Conservation (phyloP, 345 rosid genomes). For the Theobroma cacao region DNA sequence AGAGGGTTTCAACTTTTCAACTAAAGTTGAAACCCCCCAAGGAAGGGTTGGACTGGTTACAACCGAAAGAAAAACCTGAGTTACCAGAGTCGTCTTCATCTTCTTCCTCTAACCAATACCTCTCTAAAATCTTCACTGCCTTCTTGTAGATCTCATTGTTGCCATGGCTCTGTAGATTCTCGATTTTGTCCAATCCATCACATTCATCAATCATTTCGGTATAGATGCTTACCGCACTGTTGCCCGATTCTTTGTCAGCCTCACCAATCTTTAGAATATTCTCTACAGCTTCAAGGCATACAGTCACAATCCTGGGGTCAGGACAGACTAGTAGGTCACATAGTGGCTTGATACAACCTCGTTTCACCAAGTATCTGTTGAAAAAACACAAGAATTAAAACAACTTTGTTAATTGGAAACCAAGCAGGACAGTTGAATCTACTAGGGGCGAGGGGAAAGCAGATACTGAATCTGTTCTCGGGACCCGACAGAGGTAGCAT, state of each 20-base stretch:
- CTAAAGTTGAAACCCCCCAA: conserved; percentile 66
- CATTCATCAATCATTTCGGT: conserved; percentile 68
- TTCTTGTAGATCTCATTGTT: conserved; percentile 66
- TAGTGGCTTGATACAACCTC: conserved; percentile 66
- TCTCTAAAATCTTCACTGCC: conserved; percentile 67
- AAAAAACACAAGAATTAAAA: neutral
- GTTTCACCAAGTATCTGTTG: conserved; percentile 51
- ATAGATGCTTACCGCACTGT: conserved; percentile 43
- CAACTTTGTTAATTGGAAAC: neutral
- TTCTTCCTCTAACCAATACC: conserved; percentile 62
- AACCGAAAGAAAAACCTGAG: conserved; percentile 45
- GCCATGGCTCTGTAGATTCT: conserved; percentile 69
- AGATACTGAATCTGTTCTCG: conserved; percentile 66
- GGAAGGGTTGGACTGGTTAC: conserved; percentile 45
- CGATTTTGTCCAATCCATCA: conserved; percentile 71
- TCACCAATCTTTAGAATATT: conserved; percentile 71
- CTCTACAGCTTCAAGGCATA: conserved; percentile 70
- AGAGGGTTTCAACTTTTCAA: conserved; percentile 38
- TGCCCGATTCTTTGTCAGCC: conserved; percentile 51
- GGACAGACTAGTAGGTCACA: conserved; percentile 73
- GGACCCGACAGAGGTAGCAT: conserved; percentile 72
- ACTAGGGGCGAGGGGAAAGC: neutral
- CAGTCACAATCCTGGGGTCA: conserved; percentile 61
- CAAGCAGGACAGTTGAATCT: neutral
- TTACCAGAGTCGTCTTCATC: conserved; percentile 37